Percentiles rank a stretch among this genome's conserved stretches.
These are phyloP conservation scores for Pythium volutum DNA, from an alignment of 352 stramenopile species.

Conservation along the genomic window DNA sequence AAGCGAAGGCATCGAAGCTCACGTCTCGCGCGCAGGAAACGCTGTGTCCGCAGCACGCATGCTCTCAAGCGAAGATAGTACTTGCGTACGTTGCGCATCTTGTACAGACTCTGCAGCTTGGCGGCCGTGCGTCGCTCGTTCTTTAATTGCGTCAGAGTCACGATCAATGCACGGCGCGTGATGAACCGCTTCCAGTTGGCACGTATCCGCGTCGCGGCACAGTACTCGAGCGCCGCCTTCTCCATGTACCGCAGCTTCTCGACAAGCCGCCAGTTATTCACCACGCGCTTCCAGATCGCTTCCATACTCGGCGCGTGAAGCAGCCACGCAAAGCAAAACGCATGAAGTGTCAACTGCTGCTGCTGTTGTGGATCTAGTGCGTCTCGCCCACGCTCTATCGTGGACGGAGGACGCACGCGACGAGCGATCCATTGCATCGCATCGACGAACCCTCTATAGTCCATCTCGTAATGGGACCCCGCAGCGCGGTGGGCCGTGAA, in stretches of 20 bases:
- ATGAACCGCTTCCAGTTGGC: conserved; percentile 38
- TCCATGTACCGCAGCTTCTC: conserved; percentile 36
- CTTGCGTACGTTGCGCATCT: conserved; percentile 24
- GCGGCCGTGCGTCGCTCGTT: conserved; percentile 38
- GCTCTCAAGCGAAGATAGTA: conserved; percentile 30
- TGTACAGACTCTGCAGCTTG: conserved; percentile 43
- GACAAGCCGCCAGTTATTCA: conserved; percentile 43
- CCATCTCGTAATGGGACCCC: conserved; percentile 57
- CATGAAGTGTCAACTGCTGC: conserved; percentile 25
- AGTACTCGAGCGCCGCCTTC: conserved; percentile 32
- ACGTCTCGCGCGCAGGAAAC: conserved; percentile 31
- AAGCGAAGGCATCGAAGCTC: conserved; percentile 36
- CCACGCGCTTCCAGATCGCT: conserved; percentile 36
- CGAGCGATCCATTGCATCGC: conserved; percentile 40
- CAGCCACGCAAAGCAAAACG: conserved; percentile 47
- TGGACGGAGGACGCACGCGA: conserved; percentile 14
- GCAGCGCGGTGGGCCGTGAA: conserved; percentile 41
- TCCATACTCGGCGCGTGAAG: conserved; percentile 40
- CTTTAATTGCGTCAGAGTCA: conserved; percentile 31
- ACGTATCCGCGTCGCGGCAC: conserved; percentile 48
- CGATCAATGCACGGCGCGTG: conserved; percentile 12
- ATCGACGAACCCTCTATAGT: conserved; percentile 45
- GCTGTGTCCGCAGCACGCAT: conserved; percentile 15
- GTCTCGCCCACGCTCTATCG: not conserved
- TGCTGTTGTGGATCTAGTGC: not conserved